Evolutionary conservation across 2,329 filamentous ascomycete genomes (phyloP).

Genomic region (Fusarium hostae): DNA sequence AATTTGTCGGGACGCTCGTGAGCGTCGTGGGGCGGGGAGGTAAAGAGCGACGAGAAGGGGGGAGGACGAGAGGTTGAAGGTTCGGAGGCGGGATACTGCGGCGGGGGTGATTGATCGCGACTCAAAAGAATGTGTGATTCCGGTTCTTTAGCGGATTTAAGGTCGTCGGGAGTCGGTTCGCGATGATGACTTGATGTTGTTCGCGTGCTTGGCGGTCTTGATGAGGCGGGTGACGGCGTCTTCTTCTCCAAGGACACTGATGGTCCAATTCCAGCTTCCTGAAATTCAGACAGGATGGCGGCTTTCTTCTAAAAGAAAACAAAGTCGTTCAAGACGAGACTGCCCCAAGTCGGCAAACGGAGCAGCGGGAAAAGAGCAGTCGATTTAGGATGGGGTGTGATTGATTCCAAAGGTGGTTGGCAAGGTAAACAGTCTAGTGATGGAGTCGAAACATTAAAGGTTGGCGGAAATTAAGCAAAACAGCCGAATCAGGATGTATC

Average conservation of each 20-base stretch:
- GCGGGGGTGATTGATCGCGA: constrained; percentile 64
- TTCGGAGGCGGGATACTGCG: constrained; percentile 68
- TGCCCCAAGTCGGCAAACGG: constrained; percentile 12
- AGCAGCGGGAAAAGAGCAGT: constrained; percentile 18
- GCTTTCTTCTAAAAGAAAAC: constrained; percentile 41
- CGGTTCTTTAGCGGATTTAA: constrained; percentile 38
- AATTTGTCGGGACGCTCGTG: constrained; percentile 50
- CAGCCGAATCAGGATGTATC: constrained; percentile 7
- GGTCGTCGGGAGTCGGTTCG: constrained; percentile 36
- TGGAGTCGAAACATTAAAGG: constrained; percentile 31
- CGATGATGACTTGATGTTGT: constrained; percentile 42
- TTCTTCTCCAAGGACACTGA: constrained; percentile 51
- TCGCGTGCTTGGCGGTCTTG: constrained; percentile 41
- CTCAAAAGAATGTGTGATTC: constrained; percentile 43
- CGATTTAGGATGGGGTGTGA: constrained; percentile 15
- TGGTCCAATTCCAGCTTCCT: constrained; percentile 49
- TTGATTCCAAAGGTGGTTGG: constrained; percentile 26
- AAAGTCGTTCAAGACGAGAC: constrained; percentile 9
- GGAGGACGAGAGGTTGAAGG: constrained; percentile 64
- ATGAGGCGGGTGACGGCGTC: constrained; percentile 45
- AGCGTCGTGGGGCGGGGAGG: constrained; percentile 50
- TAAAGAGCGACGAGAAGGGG: constrained; percentile 71
- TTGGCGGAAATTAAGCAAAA: constrained; percentile 8
- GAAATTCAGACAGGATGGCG: constrained; percentile 54
- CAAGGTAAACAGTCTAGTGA: constrained; percentile 26